Percentiles rank a stretch among this genome's conserved stretches.
Evolutionary conservation across 495 filamentous ascomycete species (phyloP).

Genomic region (Penicillium psychrofluorescens): DNA sequence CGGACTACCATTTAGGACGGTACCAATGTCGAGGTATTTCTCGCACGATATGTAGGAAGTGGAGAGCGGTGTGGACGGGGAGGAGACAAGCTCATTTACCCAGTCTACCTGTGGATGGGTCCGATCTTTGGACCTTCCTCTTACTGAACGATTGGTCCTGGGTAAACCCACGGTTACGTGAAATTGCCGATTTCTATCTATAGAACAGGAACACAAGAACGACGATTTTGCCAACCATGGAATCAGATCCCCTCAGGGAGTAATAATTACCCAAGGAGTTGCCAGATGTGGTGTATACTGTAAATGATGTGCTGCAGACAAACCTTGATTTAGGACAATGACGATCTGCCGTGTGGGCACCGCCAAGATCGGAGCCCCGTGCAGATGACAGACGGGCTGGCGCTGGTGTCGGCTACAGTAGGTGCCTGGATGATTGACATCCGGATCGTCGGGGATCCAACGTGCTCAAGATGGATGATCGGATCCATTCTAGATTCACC

Average conservation of each 20-base stretch:
- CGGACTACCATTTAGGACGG: too few relatives aligned
- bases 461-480: too few relatives aligned
- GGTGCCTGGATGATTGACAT: constrained; percentile 13
- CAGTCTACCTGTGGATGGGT: constrained; percentile 4
- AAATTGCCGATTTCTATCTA: constrained; percentile 1
- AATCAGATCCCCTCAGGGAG: too few relatives aligned
- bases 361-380: constrained; percentile 32
- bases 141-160: too few relatives aligned
- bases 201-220: background rate
- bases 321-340: constrained; percentile 23
- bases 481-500: too few relatives aligned
- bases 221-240: too few relatives aligned
- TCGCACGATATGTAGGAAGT: background rate
- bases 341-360: constrained; percentile 41
- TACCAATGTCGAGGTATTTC: too few relatives aligned
- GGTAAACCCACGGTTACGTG: too few relatives aligned
- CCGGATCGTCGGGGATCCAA: constrained; percentile 10
- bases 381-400: constrained; percentile 31
- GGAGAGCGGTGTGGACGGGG: background rate
- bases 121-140: background rate
- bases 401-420: constrained; percentile 5
- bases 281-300: too few relatives aligned
- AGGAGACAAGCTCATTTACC: background rate
- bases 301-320: constrained; percentile 8
- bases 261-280: too few relatives aligned